Evolutionary conservation across 1,284 basidiomycete genomes (phyloP).

Genomic region (Meira nashicola): DNA sequence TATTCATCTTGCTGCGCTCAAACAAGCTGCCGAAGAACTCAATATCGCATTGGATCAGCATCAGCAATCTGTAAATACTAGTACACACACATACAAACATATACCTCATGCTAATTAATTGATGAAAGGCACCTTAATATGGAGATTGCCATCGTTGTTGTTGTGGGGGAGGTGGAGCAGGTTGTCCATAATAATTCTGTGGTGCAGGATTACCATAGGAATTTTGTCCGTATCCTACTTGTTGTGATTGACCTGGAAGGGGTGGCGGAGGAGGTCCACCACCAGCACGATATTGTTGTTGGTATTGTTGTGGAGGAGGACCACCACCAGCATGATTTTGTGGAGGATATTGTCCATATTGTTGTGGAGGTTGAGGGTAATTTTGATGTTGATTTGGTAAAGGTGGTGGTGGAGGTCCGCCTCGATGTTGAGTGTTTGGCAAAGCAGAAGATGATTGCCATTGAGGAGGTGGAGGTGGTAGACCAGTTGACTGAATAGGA

Average conservation of each 20-base stretch:
- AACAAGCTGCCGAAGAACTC: slow-evolving; percentile 7
- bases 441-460: background rate
- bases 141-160: background rate
- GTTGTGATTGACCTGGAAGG: no score
- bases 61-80: background rate
- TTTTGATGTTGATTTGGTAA: slow-evolving; percentile 4
- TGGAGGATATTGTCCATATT: background rate
- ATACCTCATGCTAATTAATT: background rate
- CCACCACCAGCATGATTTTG: background rate
- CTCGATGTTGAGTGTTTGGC: background rate
- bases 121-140: background rate
- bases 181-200: no score
- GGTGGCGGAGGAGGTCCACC: background rate
- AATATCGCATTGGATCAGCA: background rate
- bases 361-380: background rate
- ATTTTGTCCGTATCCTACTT: no score
- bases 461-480: slow-evolving; percentile 7
- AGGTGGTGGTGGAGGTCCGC: background rate
- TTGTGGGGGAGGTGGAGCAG: background rate
- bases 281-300: slow-evolving; percentile 6
- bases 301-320: background rate
- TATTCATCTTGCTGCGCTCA: background rate
- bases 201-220: no score
- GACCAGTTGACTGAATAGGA: background rate
- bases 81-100: background rate